Percentiles rank a stretch among this genome's conserved stretches.
Evolutionary conservation across 202 grass and related monocot species (phyloP).

Genomic region (Brachypodium distachyon): DNA sequence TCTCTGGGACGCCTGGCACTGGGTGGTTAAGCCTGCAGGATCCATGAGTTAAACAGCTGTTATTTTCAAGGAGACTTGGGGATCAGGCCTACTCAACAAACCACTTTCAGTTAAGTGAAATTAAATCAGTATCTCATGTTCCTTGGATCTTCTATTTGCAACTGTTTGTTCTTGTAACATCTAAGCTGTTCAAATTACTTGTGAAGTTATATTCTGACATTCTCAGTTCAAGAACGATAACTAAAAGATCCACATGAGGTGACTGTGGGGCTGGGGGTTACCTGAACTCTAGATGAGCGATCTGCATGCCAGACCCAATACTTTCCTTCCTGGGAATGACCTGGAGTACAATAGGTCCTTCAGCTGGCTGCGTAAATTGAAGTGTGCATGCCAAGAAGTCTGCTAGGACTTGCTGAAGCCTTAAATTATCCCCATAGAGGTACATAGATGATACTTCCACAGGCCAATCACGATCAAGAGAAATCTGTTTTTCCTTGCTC

Average conservation of each 20-base stretch:
- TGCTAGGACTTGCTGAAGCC: slow-evolving; percentile 91
- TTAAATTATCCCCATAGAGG: slow-evolving; percentile 92
- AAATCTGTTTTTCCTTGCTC: slow-evolving; percentile 61
- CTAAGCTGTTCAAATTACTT: background rate
- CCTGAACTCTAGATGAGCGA: slow-evolving; percentile 96
- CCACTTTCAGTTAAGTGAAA: background rate
- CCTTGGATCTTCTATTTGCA: background rate
- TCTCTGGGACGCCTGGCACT: slow-evolving; percentile 67
- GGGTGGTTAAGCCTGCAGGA: slow-evolving; percentile 79
- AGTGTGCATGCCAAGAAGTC: slow-evolving; percentile 69
- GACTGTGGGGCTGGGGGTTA: slow-evolving; percentile 3
- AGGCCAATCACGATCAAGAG: slow-evolving; percentile 79
- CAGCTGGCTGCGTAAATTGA: slow-evolving; percentile 62
- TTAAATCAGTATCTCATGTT: background rate
- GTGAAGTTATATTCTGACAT: background rate
- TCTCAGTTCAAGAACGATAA: background rate
- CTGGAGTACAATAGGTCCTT: slow-evolving; percentile 69
- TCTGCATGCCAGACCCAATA: slow-evolving; percentile 76
- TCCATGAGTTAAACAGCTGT: background rate
- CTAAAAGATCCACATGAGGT: background rate
- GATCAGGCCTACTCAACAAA: background rate
- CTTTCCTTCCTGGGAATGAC: slow-evolving; percentile 72
- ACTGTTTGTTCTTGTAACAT: background rate
- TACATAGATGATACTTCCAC: slow-evolving; percentile 68
- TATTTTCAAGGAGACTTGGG: background rate